Evolutionary conservation across 2,329 filamentous ascomycete genomes (phyloP), one percentile per base, ranked within the genome.

Genomic region (Tolypocladium capitatum): DNA sequence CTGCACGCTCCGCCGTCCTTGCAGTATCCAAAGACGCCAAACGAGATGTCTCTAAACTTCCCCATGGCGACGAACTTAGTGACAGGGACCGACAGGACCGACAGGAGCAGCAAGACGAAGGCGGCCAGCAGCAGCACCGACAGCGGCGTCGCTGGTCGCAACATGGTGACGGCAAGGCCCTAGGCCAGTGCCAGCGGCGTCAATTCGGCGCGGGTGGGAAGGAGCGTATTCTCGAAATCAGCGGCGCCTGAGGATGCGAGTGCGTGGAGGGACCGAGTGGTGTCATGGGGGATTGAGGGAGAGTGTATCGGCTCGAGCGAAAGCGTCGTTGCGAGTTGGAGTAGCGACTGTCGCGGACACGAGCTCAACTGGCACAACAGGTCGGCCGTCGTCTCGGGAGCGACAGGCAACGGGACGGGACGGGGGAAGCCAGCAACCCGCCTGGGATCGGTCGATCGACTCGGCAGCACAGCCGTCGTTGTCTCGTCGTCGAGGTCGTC

Each of bases 1-100:
- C 78, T 86, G 66, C 92, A 97, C 49, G 67, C 60, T 52, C 63
- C 63, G 51, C 71, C 64, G 35, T 68, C 71, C 54, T 80, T 74
- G 67, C 92, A 98, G 59, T 80, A 94, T 27, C 92, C 92, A 70
- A 97, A 91, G 44, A 97, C 90, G 44, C 92, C 92, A 71, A 94
- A 96, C 55, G 81, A 82, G 56, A 86, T 79, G 57, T 83, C 81
- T 38, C 82, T 69, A 61, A 82, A 91, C 46, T 79, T 81, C 34
- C 86, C 90, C 38, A 98, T 74, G 10, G 89, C 87, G 43, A 98
- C 94, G 27, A 74, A 76, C 60, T 84, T 81, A 62, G 97, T 84
- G 56, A 98, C 81, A 18, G 92, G 92, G 0, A 88, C 90, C 1
- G 91, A 95, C n/a, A 98, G 70, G 35, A 90, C 86, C 43, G 89